These are phyloP conservation scores for Paracorniculantispora psalliotae DNA, from an alignment of 2,329 filamentous ascomycete genomes.

Conservation along the genomic window DNA sequence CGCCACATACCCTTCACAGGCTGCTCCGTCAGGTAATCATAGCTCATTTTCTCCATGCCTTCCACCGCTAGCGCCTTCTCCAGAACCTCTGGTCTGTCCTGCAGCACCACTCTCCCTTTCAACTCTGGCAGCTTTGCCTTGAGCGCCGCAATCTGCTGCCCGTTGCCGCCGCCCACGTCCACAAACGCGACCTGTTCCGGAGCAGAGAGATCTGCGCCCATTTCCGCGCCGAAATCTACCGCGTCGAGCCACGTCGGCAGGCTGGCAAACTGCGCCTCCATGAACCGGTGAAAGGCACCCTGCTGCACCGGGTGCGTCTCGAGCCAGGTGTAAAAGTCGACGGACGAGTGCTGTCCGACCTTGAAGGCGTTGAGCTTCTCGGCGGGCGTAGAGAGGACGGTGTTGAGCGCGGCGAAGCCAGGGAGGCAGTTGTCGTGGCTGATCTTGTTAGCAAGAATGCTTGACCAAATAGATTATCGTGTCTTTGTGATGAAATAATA, in stretches of 20 bases:
- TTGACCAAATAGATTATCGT: too few relatives aligned
- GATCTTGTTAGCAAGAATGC: background rate
- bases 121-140: slow-evolving; percentile 14
- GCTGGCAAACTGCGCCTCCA: slow-evolving; percentile 21
- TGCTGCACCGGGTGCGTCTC: slow-evolving; percentile 17
- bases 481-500: too few relatives aligned
- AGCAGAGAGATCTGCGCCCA: background rate
- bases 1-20: slow-evolving; percentile 19
- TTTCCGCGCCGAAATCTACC: slow-evolving; percentile 19
- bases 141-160: slow-evolving; percentile 18
- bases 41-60: slow-evolving; percentile 22
- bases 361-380: slow-evolving; percentile 18
- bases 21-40: slow-evolving; percentile 21
- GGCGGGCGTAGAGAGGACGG: slow-evolving; percentile 9
- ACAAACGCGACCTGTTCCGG: slow-evolving; percentile 16
- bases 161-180: slow-evolving; percentile 18
- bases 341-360: slow-evolving; percentile 14
- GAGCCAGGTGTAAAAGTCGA: slow-evolving; percentile 19
- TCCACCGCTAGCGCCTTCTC: slow-evolving; percentile 16
- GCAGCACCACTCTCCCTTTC: slow-evolving; percentile 17
- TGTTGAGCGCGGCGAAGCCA: slow-evolving; percentile 16
- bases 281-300: slow-evolving; percentile 23
- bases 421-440: slow-evolving; percentile 18
- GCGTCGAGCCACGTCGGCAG: slow-evolving; percentile 21
- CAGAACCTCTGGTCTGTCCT: slow-evolving; percentile 21